Evolutionary conservation across 768 basidiomycete species (phyloP).

Genomic region (Termitomyces sp.): DNA sequence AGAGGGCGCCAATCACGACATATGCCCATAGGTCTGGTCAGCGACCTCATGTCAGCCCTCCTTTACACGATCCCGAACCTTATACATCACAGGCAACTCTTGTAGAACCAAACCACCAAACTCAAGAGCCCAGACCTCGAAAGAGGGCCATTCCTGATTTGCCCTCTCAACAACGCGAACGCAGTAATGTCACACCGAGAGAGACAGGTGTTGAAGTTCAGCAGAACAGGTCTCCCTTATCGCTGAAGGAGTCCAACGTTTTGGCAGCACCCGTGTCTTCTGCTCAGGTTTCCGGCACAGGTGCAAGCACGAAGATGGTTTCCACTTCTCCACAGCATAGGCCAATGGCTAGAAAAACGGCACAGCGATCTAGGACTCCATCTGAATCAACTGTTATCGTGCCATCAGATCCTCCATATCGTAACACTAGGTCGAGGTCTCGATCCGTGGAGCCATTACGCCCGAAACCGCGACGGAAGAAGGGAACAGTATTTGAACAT

Average conservation of each 20-base stretch:
- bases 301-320: background rate
- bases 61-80: slow-evolving; percentile 2
- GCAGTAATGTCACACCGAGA: background rate
- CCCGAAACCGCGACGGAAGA: background rate
- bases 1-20: background rate
- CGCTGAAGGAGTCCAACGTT: background rate
- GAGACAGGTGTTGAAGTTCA: background rate
- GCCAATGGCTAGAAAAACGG: slow-evolving; percentile 7
- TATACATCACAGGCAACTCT: slow-evolving; percentile 19
- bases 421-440: slow-evolving; percentile 34
- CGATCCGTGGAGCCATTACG: slow-evolving; percentile 29
- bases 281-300: background rate
- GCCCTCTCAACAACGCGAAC: background rate
- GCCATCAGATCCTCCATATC: slow-evolving; percentile 26
- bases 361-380: slow-evolving; percentile 1
- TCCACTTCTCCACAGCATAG: background rate
- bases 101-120: slow-evolving; percentile 6
- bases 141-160: background rate
- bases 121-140: background rate
- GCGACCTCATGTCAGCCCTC: background rate
- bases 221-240: background rate
- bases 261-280: background rate
- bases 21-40: background rate
- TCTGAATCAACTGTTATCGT: background rate
- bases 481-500: background rate